These are phyloP conservation scores for Fusarium sp. DNA, from an alignment of 2,329 filamentous ascomycete genomes.

Conservation along the genomic window DNA sequence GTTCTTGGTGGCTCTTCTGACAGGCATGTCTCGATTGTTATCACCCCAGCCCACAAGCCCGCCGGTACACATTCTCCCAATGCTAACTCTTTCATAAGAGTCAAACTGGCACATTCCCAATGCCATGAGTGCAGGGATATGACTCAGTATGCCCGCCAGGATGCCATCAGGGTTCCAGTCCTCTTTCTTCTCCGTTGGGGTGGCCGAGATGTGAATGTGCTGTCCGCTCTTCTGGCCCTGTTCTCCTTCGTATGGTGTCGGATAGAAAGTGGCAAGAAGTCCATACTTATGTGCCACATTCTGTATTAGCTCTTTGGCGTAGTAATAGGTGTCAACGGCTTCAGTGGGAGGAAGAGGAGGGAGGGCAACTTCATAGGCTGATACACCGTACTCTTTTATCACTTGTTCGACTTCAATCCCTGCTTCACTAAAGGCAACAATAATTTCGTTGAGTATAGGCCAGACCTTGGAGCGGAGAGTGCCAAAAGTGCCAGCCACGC, in stretches of 20 bases:
- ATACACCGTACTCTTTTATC: constrained; percentile 3
- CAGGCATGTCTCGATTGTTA: constrained; percentile 5
- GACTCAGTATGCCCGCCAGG: neutral
- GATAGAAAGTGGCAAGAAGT: constrained; percentile 2
- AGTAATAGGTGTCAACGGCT: constrained; percentile 1
- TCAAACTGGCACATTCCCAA: neutral
- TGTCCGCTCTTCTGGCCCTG: constrained; percentile 2
- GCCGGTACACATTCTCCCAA: neutral
- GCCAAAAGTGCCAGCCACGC: neutral
- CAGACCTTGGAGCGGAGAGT: neutral
- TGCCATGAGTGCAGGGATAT: neutral
- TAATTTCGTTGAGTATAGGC: neutral
- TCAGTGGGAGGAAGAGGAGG: neutral
- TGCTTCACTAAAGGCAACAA: neutral
- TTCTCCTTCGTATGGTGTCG: neutral
- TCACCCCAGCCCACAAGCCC: constrained; percentile 5
- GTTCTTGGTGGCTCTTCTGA: neutral
- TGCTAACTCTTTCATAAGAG: neutral
- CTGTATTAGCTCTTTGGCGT: neutral
- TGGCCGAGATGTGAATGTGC: constrained; percentile 9
- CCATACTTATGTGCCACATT: neutral
- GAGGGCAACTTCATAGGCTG: constrained; percentile 1
- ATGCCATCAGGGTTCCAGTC: neutral
- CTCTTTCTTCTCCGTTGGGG: accelerated
- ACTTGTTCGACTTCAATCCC: neutral